These are phyloP conservation scores for Aphelidium insulamus DNA, from an alignment of 371 early-diverging fungal genomes.

Conservation along the genomic window DNA sequence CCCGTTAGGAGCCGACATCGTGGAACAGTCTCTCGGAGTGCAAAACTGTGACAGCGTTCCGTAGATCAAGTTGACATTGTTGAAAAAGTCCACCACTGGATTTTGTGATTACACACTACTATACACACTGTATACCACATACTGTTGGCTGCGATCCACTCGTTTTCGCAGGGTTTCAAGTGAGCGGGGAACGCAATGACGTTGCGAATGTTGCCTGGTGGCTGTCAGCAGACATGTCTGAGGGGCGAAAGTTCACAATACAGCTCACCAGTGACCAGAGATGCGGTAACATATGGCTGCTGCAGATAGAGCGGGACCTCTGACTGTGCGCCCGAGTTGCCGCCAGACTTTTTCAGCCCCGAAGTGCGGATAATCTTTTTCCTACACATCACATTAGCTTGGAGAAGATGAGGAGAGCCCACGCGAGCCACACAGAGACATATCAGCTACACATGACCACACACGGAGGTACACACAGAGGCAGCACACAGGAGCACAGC, in stretches of 20 bases:
- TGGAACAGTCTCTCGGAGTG: slow-evolving; percentile 48
- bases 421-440: too few relatives aligned
- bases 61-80: slow-evolving; percentile 76
- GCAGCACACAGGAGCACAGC: too few relatives aligned
- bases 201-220: slow-evolving; percentile 69
- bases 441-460: too few relatives aligned
- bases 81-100: slow-evolving; percentile 76
- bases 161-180: slow-evolving; percentile 71
- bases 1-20: slow-evolving; percentile 70
- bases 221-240: too few relatives aligned
- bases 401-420: too few relatives aligned
- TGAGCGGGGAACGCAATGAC: slow-evolving; percentile 69
- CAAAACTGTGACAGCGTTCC: slow-evolving; percentile 77
- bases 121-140: slow-evolving; percentile 4
- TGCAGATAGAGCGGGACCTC: slow-evolving; percentile 58
- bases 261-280: slow-evolving; percentile 63
- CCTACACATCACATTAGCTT: too few relatives aligned
- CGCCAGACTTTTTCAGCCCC: too few relatives aligned
- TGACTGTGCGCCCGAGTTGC: too few relatives aligned
- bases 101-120: slow-evolving; percentile 1
- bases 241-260: too few relatives aligned
- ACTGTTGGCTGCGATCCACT: slow-evolving; percentile 86
- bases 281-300: slow-evolving; percentile 45
- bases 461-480: too few relatives aligned
- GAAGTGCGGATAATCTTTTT: too few relatives aligned